Percentiles rank a stretch among this genome's conserved stretches.
Conservation (phyloP, 495 filamentous ascomycete species). For the Apodospora peruviana region DNA sequence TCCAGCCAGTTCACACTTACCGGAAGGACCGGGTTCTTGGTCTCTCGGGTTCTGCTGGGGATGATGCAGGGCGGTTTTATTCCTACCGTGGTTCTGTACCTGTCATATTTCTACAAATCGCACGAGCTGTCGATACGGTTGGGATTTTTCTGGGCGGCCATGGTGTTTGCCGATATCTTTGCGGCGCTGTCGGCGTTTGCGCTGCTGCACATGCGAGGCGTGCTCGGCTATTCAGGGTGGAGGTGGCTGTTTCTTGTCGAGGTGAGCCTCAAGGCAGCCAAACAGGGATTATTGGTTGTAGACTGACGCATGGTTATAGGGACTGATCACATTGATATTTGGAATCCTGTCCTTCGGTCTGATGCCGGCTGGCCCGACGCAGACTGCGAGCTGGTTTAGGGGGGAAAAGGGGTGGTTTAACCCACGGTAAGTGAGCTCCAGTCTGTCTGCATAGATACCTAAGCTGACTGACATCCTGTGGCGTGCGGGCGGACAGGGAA, state of each 20-base stretch:
- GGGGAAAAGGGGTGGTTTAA: conserved; percentile 44
- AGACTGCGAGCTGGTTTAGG: conserved; percentile 43
- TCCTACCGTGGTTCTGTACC: conserved; percentile 32
- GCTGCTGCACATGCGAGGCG: conserved; percentile 44
- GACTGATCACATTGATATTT: conserved; percentile 43
- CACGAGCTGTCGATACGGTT: conserved; percentile 45
- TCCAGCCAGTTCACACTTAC: conserved; percentile 59
- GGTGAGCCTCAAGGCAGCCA: neutral
- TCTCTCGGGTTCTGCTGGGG: conserved; percentile 57
- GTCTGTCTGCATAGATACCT: conserved; percentile 7
- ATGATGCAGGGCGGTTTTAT: conserved; percentile 67
- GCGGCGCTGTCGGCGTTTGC: conserved; percentile 46
- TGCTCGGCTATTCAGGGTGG: conserved; percentile 49
- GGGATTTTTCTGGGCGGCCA: conserved; percentile 44
- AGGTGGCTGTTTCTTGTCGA: conserved; percentile 53
- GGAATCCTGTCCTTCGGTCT: conserved; percentile 46
- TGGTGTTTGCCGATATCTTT: conserved; percentile 44
- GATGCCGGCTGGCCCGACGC: conserved; percentile 48
- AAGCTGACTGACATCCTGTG: conserved; percentile 18
- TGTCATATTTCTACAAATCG: conserved; percentile 52
- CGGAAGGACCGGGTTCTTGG: conserved; percentile 51
- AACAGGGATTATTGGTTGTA: neutral
- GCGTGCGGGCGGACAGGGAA: conserved; percentile 33
- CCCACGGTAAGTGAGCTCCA: conserved; percentile 27
- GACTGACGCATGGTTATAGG: conserved; percentile 12